These are phyloP conservation scores for Kwoniella dendrophila DNA, from an alignment of 768 basidiomycete species.

Conservation along the genomic window DNA sequence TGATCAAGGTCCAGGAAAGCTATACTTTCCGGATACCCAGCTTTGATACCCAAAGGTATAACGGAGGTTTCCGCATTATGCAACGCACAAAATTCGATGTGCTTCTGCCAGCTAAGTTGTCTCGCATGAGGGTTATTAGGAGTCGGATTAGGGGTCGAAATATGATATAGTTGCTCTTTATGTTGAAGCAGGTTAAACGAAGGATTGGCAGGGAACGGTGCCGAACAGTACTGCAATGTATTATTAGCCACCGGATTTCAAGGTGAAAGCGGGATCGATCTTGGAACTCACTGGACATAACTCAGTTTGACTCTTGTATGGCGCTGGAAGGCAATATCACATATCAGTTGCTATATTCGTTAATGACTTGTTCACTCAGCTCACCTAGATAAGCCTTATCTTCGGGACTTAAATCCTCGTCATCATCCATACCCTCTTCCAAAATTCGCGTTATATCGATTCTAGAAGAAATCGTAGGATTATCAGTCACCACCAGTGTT, in stretches of 20 bases:
- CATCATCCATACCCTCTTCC: slow-evolving; percentile 7
- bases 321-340: background rate
- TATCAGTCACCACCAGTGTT: background rate
- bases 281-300: slow-evolving; percentile 21
- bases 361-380: background rate
- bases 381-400: slow-evolving; percentile 23
- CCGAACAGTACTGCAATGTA: slow-evolving; percentile 21
- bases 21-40: slow-evolving; percentile 45
- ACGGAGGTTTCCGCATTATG: slow-evolving; percentile 41
- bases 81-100: slow-evolving; percentile 41
- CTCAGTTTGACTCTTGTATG: slow-evolving; percentile 1
- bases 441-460: slow-evolving; percentile 4
- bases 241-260: too few species aligned
- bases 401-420: slow-evolving; percentile 7
- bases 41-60: slow-evolving; percentile 41
- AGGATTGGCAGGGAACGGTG: slow-evolving; percentile 18
- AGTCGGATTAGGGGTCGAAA: slow-evolving; percentile 15
- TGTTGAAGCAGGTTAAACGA: slow-evolving; percentile 2
- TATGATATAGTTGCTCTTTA: background rate
- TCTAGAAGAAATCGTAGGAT: background rate
- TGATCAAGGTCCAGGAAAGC: slow-evolving; percentile 26
- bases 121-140: slow-evolving; percentile 20
- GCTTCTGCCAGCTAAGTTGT: slow-evolving; percentile 26
- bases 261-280: background rate
- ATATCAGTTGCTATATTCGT: background rate